Conservation (phyloP, 352 stramenopile genomes). For the Phytophthora megakarya region DNA sequence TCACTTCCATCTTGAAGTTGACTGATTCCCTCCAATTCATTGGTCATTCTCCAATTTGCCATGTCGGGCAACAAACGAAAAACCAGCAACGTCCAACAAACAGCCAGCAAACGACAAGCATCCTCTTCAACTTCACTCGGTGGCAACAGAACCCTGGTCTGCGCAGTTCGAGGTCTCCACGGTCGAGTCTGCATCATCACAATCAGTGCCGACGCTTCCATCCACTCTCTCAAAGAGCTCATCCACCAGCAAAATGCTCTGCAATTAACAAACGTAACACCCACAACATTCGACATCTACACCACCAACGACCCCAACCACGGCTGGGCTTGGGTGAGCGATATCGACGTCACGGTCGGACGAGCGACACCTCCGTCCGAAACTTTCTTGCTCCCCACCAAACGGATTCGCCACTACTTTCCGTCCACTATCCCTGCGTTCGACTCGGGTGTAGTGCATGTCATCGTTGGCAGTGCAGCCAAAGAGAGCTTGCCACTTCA, state of each 20-base stretch:
- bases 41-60: not conserved
- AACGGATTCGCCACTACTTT: not conserved
- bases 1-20: too few relatives aligned
- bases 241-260: not conserved
- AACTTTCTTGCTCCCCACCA: not conserved
- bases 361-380: not conserved
- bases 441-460: not conserved
- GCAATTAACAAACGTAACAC: not conserved
- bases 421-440: not conserved
- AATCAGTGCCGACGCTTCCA: not conserved
- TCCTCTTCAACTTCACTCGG: too few relatives aligned
- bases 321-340: not conserved
- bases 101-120: not conserved
- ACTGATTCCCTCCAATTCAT: too few relatives aligned
- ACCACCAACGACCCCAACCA: not conserved
- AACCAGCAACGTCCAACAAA: not conserved
- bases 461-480: not conserved
- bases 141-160: not conserved
- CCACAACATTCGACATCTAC: not conserved
- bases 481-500: not conserved
- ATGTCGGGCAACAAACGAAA: not conserved
- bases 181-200: not conserved
- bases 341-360: not conserved
- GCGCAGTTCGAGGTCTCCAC: not conserved
- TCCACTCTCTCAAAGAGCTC: not conserved